Evolutionary conservation across 2,329 filamentous ascomycete genomes (phyloP), one percentile per base, ranked within the genome.

Genomic region (Tricladium varicosporioides): DNA sequence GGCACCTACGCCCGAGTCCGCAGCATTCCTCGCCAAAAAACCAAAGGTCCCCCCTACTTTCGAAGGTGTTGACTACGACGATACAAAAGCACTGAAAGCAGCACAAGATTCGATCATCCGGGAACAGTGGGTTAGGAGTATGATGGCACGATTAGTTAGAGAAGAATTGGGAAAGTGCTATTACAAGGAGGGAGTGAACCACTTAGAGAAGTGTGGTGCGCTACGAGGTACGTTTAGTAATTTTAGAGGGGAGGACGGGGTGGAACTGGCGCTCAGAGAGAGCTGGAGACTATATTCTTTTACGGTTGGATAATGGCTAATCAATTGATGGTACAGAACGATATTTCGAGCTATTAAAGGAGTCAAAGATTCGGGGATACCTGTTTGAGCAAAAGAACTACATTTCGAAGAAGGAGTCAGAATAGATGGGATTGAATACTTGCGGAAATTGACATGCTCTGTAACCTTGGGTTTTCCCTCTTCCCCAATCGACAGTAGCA

Each of bases 151-250:
- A 60, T 76, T 94, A 62, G 88, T 94, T 54, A 80, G 88, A 63
- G 88, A 93, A 73, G 90, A 94, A 79, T 78, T 94, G 77, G 82
- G 86, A 74, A 93, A 91, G 78, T 94, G 90, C 79, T 94, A 94
- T 76, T 84, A 85, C 74, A 81, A 84, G 65, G 88, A 94, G 76
- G 91, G 90, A 56, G 88, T 92, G 64, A 94, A 94, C 74, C 90
- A 94, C 73, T 75, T 94, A 73, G 90, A 93, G 81, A 94, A 93
- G 77, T 94, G 90, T 74, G 89, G 89, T 64, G 78, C 82, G 68
- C 74, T 93, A 75, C 81, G 90, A 88, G 89, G 90, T 94, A 73
- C 80, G 87, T 48, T 36, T 8, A 7, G 4, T 8, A 16, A 15
- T 27, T 43, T 15, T 18, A 11, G 2, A 15, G 5, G n/a, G 2